phyloP scores from a whole-genome alignment of 2,329 filamentous ascomycete genomes.

The Arthrinium phaeospermum region DNA sequence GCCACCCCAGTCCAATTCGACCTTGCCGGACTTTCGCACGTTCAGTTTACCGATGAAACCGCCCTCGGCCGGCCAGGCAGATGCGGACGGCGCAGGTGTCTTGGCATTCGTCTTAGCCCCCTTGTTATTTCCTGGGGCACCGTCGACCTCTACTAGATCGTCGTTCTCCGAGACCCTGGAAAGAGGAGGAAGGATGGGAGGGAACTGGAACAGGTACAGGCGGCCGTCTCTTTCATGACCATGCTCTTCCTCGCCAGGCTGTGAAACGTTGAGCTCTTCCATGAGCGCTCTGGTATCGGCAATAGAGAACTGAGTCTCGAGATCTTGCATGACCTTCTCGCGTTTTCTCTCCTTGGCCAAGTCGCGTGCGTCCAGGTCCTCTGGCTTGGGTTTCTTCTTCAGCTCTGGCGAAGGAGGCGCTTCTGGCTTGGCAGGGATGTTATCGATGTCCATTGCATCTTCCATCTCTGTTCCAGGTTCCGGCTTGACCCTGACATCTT shows the following conservation, averaged over 20 bases:
- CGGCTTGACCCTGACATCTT: slow-evolving; percentile 47
- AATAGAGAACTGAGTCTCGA: slow-evolving; percentile 33
- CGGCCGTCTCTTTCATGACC: slow-evolving; percentile 52
- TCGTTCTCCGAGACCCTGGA: slow-evolving; percentile 32
- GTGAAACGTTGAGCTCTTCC: slow-evolving; percentile 38
- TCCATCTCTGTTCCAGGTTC: slow-evolving; percentile 49
- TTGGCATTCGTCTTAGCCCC: slow-evolving; percentile 32
- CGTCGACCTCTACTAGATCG: slow-evolving; percentile 33
- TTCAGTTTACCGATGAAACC: slow-evolving; percentile 66
- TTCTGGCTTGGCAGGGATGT: slow-evolving; percentile 44
- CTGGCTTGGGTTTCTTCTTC: slow-evolving; percentile 37
- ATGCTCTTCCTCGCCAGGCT: slow-evolving; percentile 28
- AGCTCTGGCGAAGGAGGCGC: slow-evolving; percentile 39
- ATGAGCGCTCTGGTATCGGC: slow-evolving; percentile 40
- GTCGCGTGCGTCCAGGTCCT: slow-evolving; percentile 29
- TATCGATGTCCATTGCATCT: slow-evolving; percentile 44
- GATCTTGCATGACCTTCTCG: slow-evolving; percentile 38
- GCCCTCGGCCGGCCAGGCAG: slow-evolving; percentile 52
- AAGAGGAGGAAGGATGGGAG: slow-evolving; percentile 65
- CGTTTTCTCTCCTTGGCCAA: slow-evolving; percentile 38
- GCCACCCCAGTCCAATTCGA: slow-evolving; percentile 68
- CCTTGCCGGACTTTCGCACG: slow-evolving; percentile 65
- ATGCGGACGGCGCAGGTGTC: slow-evolving; percentile 38
- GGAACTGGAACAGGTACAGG: slow-evolving; percentile 69
- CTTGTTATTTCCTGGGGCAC: slow-evolving; percentile 30